Conservation (phyloP, 345 rosid genomes). For the Microthlaspi erraticum region DNA sequence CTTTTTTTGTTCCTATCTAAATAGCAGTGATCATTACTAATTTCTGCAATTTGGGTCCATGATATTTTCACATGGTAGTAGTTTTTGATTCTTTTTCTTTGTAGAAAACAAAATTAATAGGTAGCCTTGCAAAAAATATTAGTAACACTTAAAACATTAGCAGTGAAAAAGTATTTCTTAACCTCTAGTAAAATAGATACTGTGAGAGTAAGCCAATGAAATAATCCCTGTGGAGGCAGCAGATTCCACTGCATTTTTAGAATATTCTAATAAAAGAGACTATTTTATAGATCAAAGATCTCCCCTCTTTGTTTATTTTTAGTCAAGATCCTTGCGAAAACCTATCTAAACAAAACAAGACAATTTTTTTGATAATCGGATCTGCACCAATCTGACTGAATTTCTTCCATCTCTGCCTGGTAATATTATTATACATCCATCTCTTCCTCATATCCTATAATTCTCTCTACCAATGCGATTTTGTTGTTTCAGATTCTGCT, state of each 20-base stretch:
- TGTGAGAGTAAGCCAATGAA: conserved; percentile 22
- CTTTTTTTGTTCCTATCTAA: too few species aligned
- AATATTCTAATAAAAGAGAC: conserved; percentile 42
- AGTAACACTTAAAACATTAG: too few species aligned
- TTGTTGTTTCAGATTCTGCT: conserved; percentile 34
- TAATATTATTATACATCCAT: conserved; percentile 14
- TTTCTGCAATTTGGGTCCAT: too few species aligned
- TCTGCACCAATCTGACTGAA: conserved; percentile 33
- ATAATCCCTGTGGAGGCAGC: conserved; percentile 30
- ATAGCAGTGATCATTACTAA: too few species aligned
- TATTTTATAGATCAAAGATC: conserved; percentile 31
- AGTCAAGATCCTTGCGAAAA: conserved; percentile 32
- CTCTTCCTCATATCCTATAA: conserved; percentile 20
- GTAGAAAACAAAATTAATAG: too few species aligned
- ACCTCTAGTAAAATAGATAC: too few species aligned
- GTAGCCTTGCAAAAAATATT: too few species aligned
- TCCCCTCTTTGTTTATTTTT: conserved; percentile 35
- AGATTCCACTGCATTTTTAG: conserved; percentile 40
- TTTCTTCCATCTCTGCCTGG: conserved; percentile 33
- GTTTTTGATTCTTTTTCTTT: too few species aligned
- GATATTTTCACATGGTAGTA: too few species aligned
- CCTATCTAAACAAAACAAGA: conserved; percentile 29
- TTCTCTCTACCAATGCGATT: neutral
- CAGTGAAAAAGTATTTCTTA: too few species aligned
- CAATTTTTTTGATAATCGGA: conserved; percentile 13